phyloP scores from a whole-genome alignment of 345 rosid species.

The Rhizophora apiculata region DNA sequence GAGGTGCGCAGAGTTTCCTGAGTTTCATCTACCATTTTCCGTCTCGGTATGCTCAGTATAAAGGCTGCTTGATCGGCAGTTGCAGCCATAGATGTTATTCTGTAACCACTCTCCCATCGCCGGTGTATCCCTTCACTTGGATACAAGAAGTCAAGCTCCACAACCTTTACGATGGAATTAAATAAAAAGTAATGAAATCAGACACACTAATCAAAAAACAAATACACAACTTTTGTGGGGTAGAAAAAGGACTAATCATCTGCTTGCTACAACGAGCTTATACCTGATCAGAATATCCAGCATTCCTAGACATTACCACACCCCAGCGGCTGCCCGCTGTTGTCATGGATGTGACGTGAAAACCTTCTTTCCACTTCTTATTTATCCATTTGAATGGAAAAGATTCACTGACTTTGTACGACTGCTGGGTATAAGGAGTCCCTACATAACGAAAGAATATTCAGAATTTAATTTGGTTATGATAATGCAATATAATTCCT shows the following conservation, averaged over 20 bases:
- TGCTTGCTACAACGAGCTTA: neutral
- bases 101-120: slow-evolving; percentile 87
- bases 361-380: slow-evolving; percentile 99
- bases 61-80: slow-evolving; percentile 92
- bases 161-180: slow-evolving; percentile 24
- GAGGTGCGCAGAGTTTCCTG: slow-evolving; percentile 96
- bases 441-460: slow-evolving; percentile 43
- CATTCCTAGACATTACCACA: slow-evolving; percentile 38
- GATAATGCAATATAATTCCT: neutral
- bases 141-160: slow-evolving; percentile 34
- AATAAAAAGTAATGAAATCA: neutral
- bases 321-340: slow-evolving; percentile 62
- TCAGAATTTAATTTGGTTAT: slow-evolving; percentile 6
- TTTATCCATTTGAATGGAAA: slow-evolving; percentile 98
- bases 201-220: neutral
- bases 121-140: slow-evolving; percentile 85
- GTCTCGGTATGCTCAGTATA: slow-evolving; percentile 78
- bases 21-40: slow-evolving; percentile 83
- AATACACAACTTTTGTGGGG: neutral
- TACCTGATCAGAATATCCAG: slow-evolving; percentile 36
- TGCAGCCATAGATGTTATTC: slow-evolving; percentile 94
- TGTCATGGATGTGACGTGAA: slow-evolving; percentile 96
- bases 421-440: slow-evolving; percentile 92
- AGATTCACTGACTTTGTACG: slow-evolving; percentile 96
- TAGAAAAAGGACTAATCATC: neutral